A percentile compares a stretch with the other conserved stretches of the same genome.
These are phyloP conservation scores for Atkinsonella texensis DNA, from an alignment of 2,329 filamentous ascomycete genomes.

Conservation along the genomic window DNA sequence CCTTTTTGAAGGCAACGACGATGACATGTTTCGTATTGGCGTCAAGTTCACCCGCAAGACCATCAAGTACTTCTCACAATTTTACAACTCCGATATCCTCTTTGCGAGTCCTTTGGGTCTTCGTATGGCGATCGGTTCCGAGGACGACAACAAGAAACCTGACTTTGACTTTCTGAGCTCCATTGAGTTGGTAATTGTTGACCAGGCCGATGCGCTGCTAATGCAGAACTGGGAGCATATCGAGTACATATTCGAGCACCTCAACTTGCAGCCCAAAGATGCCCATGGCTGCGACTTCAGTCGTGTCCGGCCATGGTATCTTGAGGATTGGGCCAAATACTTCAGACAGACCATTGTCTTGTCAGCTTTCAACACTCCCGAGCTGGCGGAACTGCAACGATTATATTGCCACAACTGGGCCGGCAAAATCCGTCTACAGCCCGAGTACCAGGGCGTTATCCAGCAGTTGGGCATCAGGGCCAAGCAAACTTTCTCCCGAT, in stretches of 20 bases:
- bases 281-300: constrained; percentile 89
- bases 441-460: constrained; percentile 59
- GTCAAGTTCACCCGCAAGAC: constrained; percentile 95
- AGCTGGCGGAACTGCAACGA: constrained; percentile 70
- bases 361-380: constrained; percentile 75
- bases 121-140: constrained; percentile 78
- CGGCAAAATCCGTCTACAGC: constrained; percentile 64
- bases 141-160: constrained; percentile 45
- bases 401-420: constrained; percentile 67
- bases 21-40: constrained; percentile 94
- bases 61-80: constrained; percentile 86
- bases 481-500: constrained; percentile 82
- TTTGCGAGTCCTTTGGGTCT: constrained; percentile 83
- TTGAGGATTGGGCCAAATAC: constrained; percentile 71
- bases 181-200: constrained; percentile 79
- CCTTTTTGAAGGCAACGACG: constrained; percentile 87
- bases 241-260: constrained; percentile 78
- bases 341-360: constrained; percentile 79
- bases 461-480: constrained; percentile 59
- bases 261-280: constrained; percentile 83
- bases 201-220: constrained; percentile 83
- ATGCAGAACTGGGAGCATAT: constrained; percentile 99
- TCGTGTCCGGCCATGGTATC: constrained; percentile 80
- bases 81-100: constrained; percentile 94
- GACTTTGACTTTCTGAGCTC: constrained; percentile 91